These are phyloP conservation scores for Linnemannia elongata DNA, from an alignment of 192 early-diverging fungal species.

Conservation along the genomic window DNA sequence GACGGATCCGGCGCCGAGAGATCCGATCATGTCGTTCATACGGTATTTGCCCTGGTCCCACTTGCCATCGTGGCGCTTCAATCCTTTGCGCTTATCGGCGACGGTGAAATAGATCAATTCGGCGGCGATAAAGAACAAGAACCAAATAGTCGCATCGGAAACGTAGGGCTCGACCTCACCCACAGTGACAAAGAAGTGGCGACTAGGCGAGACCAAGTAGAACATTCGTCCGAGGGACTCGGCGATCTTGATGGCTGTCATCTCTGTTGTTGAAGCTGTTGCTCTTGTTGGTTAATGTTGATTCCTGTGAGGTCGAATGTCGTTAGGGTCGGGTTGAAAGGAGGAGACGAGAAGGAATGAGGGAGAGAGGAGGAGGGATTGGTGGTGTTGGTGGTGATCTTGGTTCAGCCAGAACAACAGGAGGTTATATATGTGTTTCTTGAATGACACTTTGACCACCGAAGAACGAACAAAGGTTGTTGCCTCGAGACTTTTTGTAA, in stretches of 20 bases:
- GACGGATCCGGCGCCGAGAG: constrained; percentile 64
- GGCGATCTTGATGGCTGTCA: constrained; percentile 52
- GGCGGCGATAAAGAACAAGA: constrained; percentile 60
- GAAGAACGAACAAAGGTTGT: neutral
- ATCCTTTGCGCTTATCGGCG: constrained; percentile 41
- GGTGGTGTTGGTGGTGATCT: neutral
- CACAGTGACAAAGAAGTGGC: constrained; percentile 50
- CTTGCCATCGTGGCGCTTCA: constrained; percentile 47
- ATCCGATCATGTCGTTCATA: constrained; percentile 68
- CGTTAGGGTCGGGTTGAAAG: neutral
- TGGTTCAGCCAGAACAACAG: neutral
- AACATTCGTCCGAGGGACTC: constrained; percentile 65
- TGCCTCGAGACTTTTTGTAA: neutral
- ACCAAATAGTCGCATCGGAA: constrained; percentile 64
- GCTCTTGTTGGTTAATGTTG: neutral
- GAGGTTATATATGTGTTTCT: neutral
- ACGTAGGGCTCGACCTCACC: constrained; percentile 69
- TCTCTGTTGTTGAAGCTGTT: neutral
- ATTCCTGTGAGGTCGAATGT: neutral
- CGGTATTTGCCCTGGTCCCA: constrained; percentile 61
- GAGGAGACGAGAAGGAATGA: neutral
- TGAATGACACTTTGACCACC: neutral
- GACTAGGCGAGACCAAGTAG: constrained; percentile 65
- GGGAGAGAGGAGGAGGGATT: neutral
- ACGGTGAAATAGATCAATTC: constrained; percentile 53